Evolutionary conservation across 1,139 yeast genomes (phyloP).

Genomic region (Candida tropicalis): DNA sequence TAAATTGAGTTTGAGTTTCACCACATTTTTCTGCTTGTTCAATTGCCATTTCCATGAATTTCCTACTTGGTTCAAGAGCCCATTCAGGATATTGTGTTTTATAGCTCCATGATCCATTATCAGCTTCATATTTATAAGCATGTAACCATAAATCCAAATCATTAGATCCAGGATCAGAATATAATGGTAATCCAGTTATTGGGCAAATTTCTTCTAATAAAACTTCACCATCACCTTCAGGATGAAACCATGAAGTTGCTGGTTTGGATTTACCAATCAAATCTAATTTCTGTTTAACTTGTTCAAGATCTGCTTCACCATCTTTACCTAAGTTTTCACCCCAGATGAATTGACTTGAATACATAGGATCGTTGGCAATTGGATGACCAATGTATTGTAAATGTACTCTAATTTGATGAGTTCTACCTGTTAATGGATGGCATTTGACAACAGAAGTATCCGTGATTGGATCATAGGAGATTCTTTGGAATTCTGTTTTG

Average conservation of each 20-base stretch:
- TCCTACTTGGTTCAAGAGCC: slow-evolving; percentile 66
- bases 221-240: slow-evolving; percentile 61
- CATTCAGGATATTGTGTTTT: slow-evolving; percentile 83
- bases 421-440: slow-evolving; percentile 85
- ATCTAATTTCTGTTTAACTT: slow-evolving; percentile 52
- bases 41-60: slow-evolving; percentile 66
- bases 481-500: slow-evolving; percentile 51
- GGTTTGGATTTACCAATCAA: slow-evolving; percentile 68
- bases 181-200: slow-evolving; percentile 70
- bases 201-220: slow-evolving; percentile 61
- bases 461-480: slow-evolving; percentile 61
- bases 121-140: slow-evolving; percentile 75
- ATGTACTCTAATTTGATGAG: slow-evolving; percentile 95
- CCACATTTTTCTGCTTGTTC: slow-evolving; percentile 80
- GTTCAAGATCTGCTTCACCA: slow-evolving; percentile 50
- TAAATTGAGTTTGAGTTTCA: slow-evolving; percentile 83
- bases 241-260: slow-evolving; percentile 70
- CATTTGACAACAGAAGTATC: slow-evolving; percentile 75
- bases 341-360: slow-evolving; percentile 70
- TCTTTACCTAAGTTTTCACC: slow-evolving; percentile 61
- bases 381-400: slow-evolving; percentile 85
- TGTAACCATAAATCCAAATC: slow-evolving; percentile 90
- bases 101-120: slow-evolving; percentile 67
- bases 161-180: slow-evolving; percentile 85
- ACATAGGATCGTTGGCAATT: slow-evolving; percentile 93